Base-by-base conservation (phyloP, 257 asterid species). In the Ocimum tenuiflorum region DNA sequence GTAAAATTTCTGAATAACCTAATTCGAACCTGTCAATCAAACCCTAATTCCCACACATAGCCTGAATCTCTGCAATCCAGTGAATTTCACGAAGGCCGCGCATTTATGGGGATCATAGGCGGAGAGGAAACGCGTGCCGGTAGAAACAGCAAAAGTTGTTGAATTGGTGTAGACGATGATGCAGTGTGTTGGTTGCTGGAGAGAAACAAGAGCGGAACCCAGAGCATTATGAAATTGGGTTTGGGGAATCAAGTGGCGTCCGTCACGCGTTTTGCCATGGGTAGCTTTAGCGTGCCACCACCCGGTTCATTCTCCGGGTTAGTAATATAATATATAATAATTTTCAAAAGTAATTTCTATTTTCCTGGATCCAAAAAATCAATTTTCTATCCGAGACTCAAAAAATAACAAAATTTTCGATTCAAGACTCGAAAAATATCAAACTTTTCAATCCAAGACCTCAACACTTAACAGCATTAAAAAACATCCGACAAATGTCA, bases 171-270 rank as follows among this genome's bases (percentile, higher is more conserved):
- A 14, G 62, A 49, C 46, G 68, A 41, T 54, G 72, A 52, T 60
- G 69, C 39, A 17, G 36, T 29, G 77, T 60, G 74, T 52, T 63
- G n/a, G n/a, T 66, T 65, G 74, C 36, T 55, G n/a, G 60, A 42
- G 64, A 29, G 56, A 19, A 59, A 54, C n/a, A 73, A 49, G 54
- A 55, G 63, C 83, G 78, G 87, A 76, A 71, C 78, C 79, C 64
- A 73, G 58, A 52, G 75, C 73, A 56, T 38, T 73, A 55, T 71
- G 69, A 75, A 73, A 75, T 75, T 70, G 71, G 75, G 78, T 72
- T 78, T 71, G 60, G 54, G 75, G 56, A 75, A 52, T 55, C 38
- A 55, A 18, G 73, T 80, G 79, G 80, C 81, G 81, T 68, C 87
- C 87, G 84, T 17, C 24, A 46, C 55, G 74, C 59, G 64, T 58